phyloP scores from a whole-genome alignment of 1,139 yeast species.

The Yamadazyma sp. region DNA sequence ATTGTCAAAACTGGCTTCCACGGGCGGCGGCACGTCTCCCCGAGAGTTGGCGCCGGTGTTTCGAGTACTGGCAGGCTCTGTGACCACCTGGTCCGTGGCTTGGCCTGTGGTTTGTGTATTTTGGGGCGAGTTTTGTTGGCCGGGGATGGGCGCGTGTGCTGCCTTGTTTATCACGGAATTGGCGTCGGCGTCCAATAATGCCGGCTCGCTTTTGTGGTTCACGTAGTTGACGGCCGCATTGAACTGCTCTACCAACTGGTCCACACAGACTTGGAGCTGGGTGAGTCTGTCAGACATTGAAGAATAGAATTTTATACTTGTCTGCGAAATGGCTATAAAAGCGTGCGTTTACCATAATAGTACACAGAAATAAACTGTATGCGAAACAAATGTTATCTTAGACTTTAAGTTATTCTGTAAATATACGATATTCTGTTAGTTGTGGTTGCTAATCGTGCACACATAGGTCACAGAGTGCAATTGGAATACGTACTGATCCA shows the following conservation, averaged over 20 bases:
- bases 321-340: too few relatives aligned
- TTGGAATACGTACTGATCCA: too few relatives aligned
- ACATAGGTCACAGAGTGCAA: too few relatives aligned
- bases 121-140: conserved; percentile 19
- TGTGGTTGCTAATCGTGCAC: too few relatives aligned
- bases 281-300: conserved; percentile 90
- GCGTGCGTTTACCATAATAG: too few relatives aligned
- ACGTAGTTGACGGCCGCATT: conserved; percentile 88
- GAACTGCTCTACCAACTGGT: conserved; percentile 88
- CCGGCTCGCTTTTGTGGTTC: conserved; percentile 49
- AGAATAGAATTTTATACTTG: not conserved
- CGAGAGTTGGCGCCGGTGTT: conserved; percentile 13
- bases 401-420: too few relatives aligned
- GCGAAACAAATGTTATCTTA: too few relatives aligned
- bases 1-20: conserved; percentile 41
- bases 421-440: too few relatives aligned
- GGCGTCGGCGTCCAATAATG: conserved; percentile 39
- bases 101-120: conserved; percentile 2
- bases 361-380: too few relatives aligned
- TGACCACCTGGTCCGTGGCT: conserved; percentile 1
- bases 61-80: conserved; percentile 2
- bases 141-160: conserved; percentile 48
- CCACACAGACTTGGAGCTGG: conserved; percentile 88
- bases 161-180: conserved; percentile 41
- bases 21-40: conserved; percentile 18